Base-by-base conservation (phyloP, 768 basidiomycete genomes). In the Guyanaporus albipodus region DNA sequence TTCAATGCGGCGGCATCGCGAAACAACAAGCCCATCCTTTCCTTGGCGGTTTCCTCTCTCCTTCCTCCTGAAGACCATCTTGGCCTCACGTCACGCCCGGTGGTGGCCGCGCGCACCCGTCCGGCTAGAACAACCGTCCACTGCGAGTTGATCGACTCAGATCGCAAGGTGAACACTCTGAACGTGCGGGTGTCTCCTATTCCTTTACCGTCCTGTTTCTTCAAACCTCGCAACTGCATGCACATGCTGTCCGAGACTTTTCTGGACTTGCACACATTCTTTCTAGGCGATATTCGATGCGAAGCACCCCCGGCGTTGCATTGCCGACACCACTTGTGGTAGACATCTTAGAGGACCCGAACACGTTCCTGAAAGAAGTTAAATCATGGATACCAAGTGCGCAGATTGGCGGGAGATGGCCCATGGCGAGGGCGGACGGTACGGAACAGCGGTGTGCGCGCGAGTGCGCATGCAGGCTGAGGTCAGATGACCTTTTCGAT, bases 401-500 rank as follows among this genome's bases (percentile, higher is more conserved):
- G 69, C 83, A 21, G 86, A 88, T 60, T 90, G 87, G 75, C 75
- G 80, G 22, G 88, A 90, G 52, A 67, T 81, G n/a, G 11, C 60
- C 89, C 26, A 67, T 87, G 3, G 90, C 87, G 87, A 64, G 74
- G 46, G 79, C 82, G 57, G 76, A 76, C 48, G 61, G 66, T 0
- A 53, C 44, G 29, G 80, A 83, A 58, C 62, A 56, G 21, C 58
- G 60, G 28, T 43, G 70, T 18, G 75, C 82, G 39, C 67, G 68
- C 42, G 68, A 74, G n/a, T 66, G 76, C 3, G 56, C 59, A 29
- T 48, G 52, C 17, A 69, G 69, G 3, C 57, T 83, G 44, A 42
- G 73, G 6, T 76, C 78, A 32, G 80, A 87, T 46, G 89, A 91
- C 23, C 72, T 90, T 4, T 81, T 90, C 38, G 91, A 89, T 57